These are phyloP conservation scores for Leccinum broughii DNA, from an alignment of 768 basidiomycete species.

Conservation along the genomic window DNA sequence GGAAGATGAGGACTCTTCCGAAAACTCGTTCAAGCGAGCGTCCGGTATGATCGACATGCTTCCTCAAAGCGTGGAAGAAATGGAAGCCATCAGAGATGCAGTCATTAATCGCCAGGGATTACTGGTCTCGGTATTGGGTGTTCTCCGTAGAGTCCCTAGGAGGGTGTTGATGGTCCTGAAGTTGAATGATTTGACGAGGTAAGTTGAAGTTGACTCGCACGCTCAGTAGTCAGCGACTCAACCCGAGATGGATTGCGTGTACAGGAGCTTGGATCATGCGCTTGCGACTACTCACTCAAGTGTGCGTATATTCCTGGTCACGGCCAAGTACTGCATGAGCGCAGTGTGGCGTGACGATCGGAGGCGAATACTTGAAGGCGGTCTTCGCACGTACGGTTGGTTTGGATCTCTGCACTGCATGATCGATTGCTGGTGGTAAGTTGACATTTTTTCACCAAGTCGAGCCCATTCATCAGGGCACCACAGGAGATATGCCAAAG, in stretches of 20 bases:
- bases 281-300: constrained; percentile 86
- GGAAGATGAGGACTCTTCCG: constrained; percentile 39
- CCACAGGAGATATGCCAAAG: constrained; percentile 58
- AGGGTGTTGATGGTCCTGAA: constrained; percentile 83
- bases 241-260: not conserved
- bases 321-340: constrained; percentile 82
- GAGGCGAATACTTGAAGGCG: constrained; percentile 49
- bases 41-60: constrained; percentile 75
- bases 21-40: constrained; percentile 52
- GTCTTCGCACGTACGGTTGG: constrained; percentile 46
- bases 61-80: constrained; percentile 75
- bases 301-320: constrained; percentile 88
- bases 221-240: not conserved
- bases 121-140: constrained; percentile 83
- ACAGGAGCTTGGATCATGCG: constrained; percentile 77
- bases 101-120: constrained; percentile 85
- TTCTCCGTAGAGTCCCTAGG: constrained; percentile 83
- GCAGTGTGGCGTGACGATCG: constrained; percentile 79
- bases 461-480: constrained; percentile 3
- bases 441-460: constrained; percentile 6
- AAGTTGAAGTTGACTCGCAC: constrained; percentile 9
- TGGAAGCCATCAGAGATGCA: constrained; percentile 78
- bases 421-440: constrained; percentile 77
- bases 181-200: constrained; percentile 84
- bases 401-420: constrained; percentile 49